phyloP scores from a whole-genome alignment of 176 grass and related monocot species.

The Oryza glumipatula region DNA sequence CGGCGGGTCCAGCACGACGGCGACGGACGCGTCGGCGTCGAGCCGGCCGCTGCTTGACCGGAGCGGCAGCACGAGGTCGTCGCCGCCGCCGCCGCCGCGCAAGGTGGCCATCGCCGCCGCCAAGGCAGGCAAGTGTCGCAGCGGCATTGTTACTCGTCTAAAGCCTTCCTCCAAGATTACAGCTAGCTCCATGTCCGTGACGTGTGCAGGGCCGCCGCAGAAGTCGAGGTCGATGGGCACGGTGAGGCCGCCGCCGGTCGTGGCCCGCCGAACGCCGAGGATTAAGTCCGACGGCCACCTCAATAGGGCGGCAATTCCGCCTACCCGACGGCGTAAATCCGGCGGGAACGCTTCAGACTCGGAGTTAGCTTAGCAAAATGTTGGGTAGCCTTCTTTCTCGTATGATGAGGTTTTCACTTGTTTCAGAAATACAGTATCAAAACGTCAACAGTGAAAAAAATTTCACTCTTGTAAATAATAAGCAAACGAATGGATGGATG shows the following conservation, averaged over 20 bases:
- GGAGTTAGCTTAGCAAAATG: constrained; percentile 47
- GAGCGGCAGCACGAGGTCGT: constrained; percentile 29
- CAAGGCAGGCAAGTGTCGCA: constrained; percentile 53
- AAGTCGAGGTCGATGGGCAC: constrained; percentile 48
- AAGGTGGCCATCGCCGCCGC: constrained; percentile 38
- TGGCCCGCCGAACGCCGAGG: constrained; percentile 42
- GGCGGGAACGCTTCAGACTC: constrained; percentile 64
- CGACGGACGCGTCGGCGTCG: constrained; percentile 15
- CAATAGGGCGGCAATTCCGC: constrained; percentile 8
- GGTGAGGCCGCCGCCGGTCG: constrained; percentile 23
- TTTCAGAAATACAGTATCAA: background rate
- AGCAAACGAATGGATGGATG: background rate
- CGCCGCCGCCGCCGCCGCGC: background rate
- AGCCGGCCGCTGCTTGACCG: constrained; percentile 34
- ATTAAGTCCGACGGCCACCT: constrained; percentile 58
- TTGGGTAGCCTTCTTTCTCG: background rate
- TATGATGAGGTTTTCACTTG: background rate
- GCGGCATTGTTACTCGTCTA: background rate
- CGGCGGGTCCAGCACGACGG: background rate
- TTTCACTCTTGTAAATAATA: background rate
- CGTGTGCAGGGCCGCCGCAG: constrained; percentile 33
- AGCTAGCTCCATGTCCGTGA: background rate
- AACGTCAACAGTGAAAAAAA: too few species aligned
- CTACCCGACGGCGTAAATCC: constrained; percentile 25
- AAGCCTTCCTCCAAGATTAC: background rate